A percentile compares a stretch with the other conserved stretches of the same genome.
phyloP scores from a whole-genome alignment of 306 rosid genomes.

The Acmispon strigosus region DNA sequence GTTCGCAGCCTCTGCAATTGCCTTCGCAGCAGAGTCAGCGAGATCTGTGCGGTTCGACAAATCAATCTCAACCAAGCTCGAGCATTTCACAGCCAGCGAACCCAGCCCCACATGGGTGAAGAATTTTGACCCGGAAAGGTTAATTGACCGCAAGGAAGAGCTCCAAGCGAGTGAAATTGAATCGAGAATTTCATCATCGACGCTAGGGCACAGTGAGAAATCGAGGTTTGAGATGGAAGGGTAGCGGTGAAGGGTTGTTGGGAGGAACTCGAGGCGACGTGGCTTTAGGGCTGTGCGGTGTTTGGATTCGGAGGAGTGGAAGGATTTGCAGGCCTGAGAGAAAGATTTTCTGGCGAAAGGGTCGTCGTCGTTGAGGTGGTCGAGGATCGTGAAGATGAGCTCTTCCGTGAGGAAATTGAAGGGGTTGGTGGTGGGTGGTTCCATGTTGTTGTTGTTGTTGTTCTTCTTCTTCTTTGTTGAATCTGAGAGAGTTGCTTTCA shows the following conservation, averaged over 20 bases:
- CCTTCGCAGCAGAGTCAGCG: constrained; percentile 43
- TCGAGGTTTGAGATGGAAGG: constrained; percentile 36
- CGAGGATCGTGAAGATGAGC: constrained; percentile 43
- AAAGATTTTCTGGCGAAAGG: constrained; percentile 54
- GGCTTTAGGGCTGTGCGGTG: constrained; percentile 59
- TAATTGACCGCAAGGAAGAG: constrained; percentile 30
- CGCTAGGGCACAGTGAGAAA: constrained; percentile 56
- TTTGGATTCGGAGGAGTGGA: constrained; percentile 46
- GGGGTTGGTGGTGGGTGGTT: not conserved
- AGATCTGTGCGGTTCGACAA: constrained; percentile 55
- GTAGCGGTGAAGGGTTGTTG: constrained; percentile 33
- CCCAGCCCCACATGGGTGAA: constrained; percentile 48
- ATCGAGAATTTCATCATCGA: constrained; percentile 32
- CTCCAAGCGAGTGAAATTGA: constrained; percentile 24
- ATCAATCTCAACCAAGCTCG: constrained; percentile 47
- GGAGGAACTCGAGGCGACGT: constrained; percentile 46
- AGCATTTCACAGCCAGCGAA: constrained; percentile 37
- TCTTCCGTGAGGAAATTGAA: constrained; percentile 36
- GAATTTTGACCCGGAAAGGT: constrained; percentile 51
- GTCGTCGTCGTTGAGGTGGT: constrained; percentile 28
- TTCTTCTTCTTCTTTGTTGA: too few relatives aligned
- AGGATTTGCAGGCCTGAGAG: constrained; percentile 49
- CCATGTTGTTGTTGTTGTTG: not conserved
- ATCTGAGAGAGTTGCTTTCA: too few relatives aligned
- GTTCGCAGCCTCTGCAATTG: constrained; percentile 49